Percentiles rank a stretch among this genome's conserved stretches.
Conservation (phyloP, 345 rosid genomes). For the Brassica juncea region DNA sequence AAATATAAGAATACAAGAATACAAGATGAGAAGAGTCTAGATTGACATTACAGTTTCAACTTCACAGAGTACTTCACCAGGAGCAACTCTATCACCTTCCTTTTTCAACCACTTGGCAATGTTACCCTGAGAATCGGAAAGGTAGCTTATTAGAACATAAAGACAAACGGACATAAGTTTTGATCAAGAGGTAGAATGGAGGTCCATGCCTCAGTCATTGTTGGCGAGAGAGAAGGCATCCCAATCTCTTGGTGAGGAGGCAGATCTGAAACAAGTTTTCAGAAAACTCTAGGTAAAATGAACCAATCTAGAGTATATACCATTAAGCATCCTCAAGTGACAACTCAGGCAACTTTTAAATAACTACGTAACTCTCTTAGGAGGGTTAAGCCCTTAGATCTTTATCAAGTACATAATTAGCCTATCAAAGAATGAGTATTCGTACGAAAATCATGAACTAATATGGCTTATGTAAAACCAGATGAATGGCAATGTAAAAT, state of each 20-base stretch:
- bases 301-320: background rate
- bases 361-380: background rate
- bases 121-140: constrained; percentile 70
- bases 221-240: constrained; percentile 99
- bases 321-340: background rate
- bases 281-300: constrained; percentile 10
- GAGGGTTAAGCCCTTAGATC: background rate
- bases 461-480: background rate
- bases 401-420: background rate
- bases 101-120: constrained; percentile 97
- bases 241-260: constrained; percentile 97
- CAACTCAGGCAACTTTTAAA: background rate
- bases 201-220: constrained; percentile 89
- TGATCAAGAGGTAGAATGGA: constrained; percentile 7
- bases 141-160: constrained; percentile 22
- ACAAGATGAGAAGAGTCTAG: constrained; percentile 4
- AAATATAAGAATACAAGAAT: background rate
- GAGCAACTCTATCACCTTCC: constrained; percentile 88
- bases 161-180: background rate
- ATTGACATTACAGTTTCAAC: constrained; percentile 82
- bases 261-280: constrained; percentile 60
- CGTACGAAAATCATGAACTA: background rate
- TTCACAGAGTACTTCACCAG: constrained; percentile 99
- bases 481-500: background rate
- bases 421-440: background rate